phyloP scores from a whole-genome alignment of 2,329 filamentous ascomycete species.

The Colletotrichum viniferum region DNA sequence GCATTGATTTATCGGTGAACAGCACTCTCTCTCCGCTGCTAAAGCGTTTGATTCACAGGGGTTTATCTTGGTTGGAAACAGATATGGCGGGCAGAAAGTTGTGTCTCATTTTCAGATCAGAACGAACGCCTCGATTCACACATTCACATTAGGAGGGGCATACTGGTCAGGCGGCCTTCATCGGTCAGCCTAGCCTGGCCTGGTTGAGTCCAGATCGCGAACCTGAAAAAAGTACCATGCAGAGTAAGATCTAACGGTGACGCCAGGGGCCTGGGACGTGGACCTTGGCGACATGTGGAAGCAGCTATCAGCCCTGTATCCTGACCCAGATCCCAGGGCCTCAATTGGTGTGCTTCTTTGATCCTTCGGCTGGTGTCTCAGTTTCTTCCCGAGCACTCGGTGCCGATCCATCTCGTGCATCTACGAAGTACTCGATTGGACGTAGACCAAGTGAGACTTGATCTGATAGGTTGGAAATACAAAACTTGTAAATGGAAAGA shows the following conservation, averaged over 20 bases:
- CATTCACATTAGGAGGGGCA: not conserved
- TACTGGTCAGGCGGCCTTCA: not conserved
- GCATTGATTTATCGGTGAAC: not conserved
- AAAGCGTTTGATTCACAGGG: not conserved
- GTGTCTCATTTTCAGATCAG: not conserved
- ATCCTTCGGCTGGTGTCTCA: slow-evolving; percentile 3
- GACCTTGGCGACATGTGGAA: not conserved
- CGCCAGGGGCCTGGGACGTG: slow-evolving; percentile 8
- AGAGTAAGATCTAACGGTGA: slow-evolving; percentile 9
- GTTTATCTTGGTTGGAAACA: not conserved
- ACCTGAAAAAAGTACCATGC: not conserved
- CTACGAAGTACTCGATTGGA: not conserved
- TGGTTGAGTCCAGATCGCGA: not conserved
- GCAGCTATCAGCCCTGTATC: slow-evolving; percentile 15
- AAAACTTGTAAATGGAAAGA: not conserved
- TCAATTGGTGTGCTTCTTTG: not conserved
- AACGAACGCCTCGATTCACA: not conserved
- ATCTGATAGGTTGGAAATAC: not conserved
- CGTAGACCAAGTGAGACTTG: not conserved
- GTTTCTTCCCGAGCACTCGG: not conserved
- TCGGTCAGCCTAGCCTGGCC: not conserved
- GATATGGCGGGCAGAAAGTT: not conserved
- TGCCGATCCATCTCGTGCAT: not conserved
- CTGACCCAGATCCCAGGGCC: not conserved
- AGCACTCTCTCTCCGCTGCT: not conserved